Conservation (phyloP, 768 basidiomycete genomes). For the Agaricus subrufescens region DNA sequence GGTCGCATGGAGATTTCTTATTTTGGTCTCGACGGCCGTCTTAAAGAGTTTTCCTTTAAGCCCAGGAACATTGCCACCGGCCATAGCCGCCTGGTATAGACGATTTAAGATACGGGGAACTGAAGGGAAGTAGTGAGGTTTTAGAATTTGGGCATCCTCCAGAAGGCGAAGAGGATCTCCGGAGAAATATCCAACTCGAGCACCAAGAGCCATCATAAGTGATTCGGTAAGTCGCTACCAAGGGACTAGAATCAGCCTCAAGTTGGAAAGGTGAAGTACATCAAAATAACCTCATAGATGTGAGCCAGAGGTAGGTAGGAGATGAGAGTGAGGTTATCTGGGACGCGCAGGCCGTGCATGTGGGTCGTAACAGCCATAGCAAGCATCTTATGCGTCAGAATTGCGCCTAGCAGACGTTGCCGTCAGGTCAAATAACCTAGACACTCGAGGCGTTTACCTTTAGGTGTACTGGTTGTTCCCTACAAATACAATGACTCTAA, state of each 20-base stretch:
- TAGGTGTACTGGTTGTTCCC: slow-evolving; percentile 82
- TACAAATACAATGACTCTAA: slow-evolving; percentile 20
- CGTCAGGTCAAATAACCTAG: neutral
- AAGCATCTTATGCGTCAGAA: slow-evolving; percentile 70
- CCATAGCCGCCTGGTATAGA: slow-evolving; percentile 79
- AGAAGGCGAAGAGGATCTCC: slow-evolving; percentile 85
- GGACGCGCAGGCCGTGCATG: slow-evolving; percentile 45
- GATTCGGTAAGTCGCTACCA: slow-evolving; percentile 60
- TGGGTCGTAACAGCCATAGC: slow-evolving; percentile 55
- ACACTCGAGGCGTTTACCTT: slow-evolving; percentile 42
- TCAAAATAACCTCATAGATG: slow-evolving; percentile 67
- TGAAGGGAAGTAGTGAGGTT: slow-evolving; percentile 78
- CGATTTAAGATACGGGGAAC: slow-evolving; percentile 88
- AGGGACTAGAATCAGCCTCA: neutral
- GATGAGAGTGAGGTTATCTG: slow-evolving; percentile 40
- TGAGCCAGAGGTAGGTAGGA: slow-evolving; percentile 89
- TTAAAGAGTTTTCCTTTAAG: slow-evolving; percentile 82
- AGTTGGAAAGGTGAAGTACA: neutral
- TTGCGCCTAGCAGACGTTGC: slow-evolving; percentile 46
- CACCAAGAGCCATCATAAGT: slow-evolving; percentile 51
- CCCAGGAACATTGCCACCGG: slow-evolving; percentile 64
- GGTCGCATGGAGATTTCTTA: slow-evolving; percentile 63
- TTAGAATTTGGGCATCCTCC: slow-evolving; percentile 82
- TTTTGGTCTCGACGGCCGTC: slow-evolving; percentile 72
- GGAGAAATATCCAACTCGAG: slow-evolving; percentile 77